phyloP scores from a whole-genome alignment of 495 filamentous ascomycete genomes.

The Daldinia grandis region DNA sequence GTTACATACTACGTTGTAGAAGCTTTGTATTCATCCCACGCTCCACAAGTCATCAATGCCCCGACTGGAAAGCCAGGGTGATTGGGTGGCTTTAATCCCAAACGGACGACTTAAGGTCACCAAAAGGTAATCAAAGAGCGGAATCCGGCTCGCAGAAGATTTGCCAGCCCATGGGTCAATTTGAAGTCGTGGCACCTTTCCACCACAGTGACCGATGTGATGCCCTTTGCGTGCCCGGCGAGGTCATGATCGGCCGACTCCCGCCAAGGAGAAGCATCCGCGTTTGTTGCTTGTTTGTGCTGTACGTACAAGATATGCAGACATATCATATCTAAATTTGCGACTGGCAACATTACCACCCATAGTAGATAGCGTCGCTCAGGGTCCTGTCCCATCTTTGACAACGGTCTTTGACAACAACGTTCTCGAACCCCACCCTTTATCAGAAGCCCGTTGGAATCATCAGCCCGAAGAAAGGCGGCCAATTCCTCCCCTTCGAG shows the following conservation, averaged over 20 bases:
- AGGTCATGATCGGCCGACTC: conserved; percentile 37
- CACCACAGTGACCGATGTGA: conserved; percentile 37
- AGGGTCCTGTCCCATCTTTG: conserved; percentile 10
- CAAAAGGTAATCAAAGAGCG: conserved; percentile 28
- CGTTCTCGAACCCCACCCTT: conserved; percentile 24
- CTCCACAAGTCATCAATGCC: conserved; percentile 33
- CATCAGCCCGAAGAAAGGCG: conserved; percentile 27
- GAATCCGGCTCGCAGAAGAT: conserved; percentile 33
- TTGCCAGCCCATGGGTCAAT: conserved; percentile 30
- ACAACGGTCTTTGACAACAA: conserved; percentile 16
- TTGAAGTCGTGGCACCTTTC: conserved; percentile 43
- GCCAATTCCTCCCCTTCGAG: conserved; percentile 35
- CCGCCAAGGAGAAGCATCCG: conserved; percentile 40
- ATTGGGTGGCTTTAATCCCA: conserved; percentile 34
- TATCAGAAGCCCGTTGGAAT: conserved; percentile 28
- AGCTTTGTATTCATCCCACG: conserved; percentile 35
- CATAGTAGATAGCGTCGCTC: conserved; percentile 25
- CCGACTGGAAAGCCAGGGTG: conserved; percentile 24
- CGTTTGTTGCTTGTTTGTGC: conserved; percentile 41
- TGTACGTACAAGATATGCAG: conserved; percentile 39
- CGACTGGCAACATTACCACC: conserved; percentile 26
- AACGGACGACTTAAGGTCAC: conserved; percentile 35
- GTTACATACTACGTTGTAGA: conserved; percentile 45
- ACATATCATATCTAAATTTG: conserved; percentile 16
- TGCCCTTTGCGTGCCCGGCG: conserved; percentile 27